These are phyloP conservation scores for Clarireedia monteithiana DNA, from an alignment of 2,329 filamentous ascomycete genomes.

Conservation along the genomic window DNA sequence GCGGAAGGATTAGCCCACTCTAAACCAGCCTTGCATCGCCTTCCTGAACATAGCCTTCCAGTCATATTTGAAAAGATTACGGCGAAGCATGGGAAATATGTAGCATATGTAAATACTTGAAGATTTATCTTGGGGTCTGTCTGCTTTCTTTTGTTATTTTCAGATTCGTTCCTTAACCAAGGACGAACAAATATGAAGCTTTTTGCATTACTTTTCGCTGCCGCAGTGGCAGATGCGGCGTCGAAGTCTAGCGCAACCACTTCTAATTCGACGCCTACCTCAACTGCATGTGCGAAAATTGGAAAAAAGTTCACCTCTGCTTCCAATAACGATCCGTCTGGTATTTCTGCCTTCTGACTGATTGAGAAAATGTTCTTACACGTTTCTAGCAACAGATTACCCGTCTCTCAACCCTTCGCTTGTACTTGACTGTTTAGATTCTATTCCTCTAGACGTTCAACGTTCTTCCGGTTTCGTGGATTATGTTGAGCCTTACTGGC, in stretches of 20 bases:
- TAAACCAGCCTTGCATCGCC: no score
- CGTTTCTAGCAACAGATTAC: background rate
- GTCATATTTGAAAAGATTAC: no score
- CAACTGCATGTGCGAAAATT: background rate
- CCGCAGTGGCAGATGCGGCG: no score
- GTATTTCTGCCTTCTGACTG: background rate
- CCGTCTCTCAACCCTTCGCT: background rate
- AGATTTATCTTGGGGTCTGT: no score
- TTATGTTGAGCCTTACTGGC: conserved; percentile 12
- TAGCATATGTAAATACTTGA: no score
- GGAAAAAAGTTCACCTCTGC: background rate
- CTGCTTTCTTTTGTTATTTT: no score
- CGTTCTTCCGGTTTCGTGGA: conserved; percentile 12
- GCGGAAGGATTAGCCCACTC: no score
- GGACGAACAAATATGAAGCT: no score
- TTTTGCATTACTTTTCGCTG: no score
- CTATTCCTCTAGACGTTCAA: conserved; percentile 12
- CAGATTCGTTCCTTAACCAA: no score
- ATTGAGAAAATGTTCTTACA: background rate
- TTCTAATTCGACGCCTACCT: background rate
- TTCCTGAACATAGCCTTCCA: no score
- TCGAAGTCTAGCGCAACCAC: background rate
- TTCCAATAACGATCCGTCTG: background rate
- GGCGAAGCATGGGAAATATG: no score
- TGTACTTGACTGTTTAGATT: conserved; percentile 15